Conservation (phyloP, 208 protist species). For the Entamoeba invadens region DNA sequence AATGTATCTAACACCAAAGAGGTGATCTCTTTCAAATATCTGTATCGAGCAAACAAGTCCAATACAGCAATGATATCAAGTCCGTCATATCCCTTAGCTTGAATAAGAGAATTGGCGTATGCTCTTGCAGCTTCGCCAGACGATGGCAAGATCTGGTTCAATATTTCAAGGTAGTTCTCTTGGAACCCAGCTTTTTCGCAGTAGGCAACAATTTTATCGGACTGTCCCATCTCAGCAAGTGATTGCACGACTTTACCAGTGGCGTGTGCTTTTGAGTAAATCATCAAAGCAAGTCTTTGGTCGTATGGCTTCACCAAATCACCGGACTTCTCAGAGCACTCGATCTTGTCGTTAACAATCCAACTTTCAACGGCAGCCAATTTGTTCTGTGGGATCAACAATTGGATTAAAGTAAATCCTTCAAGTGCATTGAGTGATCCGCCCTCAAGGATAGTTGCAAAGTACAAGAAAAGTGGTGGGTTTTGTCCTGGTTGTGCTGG, state of each 20-base stretch:
- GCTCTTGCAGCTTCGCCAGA: constrained; percentile 68
- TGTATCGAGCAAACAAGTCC: constrained; percentile 75
- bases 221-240: constrained; percentile 75
- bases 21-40: constrained; percentile 82
- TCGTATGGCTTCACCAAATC: neutral
- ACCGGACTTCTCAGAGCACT: neutral
- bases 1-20: constrained; percentile 87
- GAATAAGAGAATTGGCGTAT: neutral
- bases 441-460: neutral
- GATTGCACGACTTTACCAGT: constrained; percentile 66
- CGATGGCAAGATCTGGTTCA: constrained; percentile 63
- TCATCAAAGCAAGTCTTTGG: constrained; percentile 73
- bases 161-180: constrained; percentile 76
- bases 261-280: constrained; percentile 76
- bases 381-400: neutral
- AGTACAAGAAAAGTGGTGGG: neutral
- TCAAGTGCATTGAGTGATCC: neutral
- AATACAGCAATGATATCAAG: constrained; percentile 40
- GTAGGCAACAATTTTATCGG: constrained; percentile 88
- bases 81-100: neutral
- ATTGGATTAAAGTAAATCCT: neutral
- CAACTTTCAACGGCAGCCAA: neutral
- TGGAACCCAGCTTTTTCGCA: constrained; percentile 74
- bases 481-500: neutral
- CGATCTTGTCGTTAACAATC: neutral